phyloP scores from a whole-genome alignment of 345 rosid genomes.

The Toxicodendron radicans region DNA sequence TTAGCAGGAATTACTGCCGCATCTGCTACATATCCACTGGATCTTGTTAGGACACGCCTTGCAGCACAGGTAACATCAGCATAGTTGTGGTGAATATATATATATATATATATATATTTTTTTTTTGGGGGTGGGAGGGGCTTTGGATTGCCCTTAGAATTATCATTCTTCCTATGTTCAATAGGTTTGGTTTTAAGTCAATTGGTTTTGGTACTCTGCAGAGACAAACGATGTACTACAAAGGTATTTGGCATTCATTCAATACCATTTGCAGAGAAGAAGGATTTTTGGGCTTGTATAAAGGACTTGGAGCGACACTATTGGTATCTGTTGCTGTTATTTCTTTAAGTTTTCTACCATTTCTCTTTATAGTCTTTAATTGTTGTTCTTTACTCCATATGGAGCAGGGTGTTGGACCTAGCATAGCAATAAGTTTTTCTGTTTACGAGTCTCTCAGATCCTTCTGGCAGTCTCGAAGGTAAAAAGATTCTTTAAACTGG shows the following conservation, averaged over 20 bases:
- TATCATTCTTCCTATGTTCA: neutral
- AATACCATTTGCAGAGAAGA: constrained; percentile 80
- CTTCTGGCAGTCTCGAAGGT: constrained; percentile 77
- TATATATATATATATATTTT: no score
- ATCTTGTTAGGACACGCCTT: constrained; percentile 96
- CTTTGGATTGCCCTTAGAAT: neutral
- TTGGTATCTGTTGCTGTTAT: constrained; percentile 50
- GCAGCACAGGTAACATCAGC: constrained; percentile 76
- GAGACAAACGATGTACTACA: constrained; percentile 76
- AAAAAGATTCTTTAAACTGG: constrained; percentile 1
- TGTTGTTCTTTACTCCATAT: constrained; percentile 12
- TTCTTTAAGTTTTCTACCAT: constrained; percentile 4
- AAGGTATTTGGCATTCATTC: constrained; percentile 79
- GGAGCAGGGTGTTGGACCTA: constrained; percentile 91
- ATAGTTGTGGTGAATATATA: neutral
- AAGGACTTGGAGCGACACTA: constrained; percentile 95
- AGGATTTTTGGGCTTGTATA: constrained; percentile 81
- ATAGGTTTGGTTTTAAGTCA: neutral
- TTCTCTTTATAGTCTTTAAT: constrained; percentile 3
- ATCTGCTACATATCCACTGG: constrained; percentile 84
- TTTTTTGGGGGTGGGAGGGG: neutral
- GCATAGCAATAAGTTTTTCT: constrained; percentile 83
- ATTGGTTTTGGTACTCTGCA: constrained; percentile 35
- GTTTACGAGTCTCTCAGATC: constrained; percentile 72
- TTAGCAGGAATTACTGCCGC: constrained; percentile 96